phyloP scores from a whole-genome alignment of 805 yeast genomes.

The Brettanomyces bruxellensis region DNA sequence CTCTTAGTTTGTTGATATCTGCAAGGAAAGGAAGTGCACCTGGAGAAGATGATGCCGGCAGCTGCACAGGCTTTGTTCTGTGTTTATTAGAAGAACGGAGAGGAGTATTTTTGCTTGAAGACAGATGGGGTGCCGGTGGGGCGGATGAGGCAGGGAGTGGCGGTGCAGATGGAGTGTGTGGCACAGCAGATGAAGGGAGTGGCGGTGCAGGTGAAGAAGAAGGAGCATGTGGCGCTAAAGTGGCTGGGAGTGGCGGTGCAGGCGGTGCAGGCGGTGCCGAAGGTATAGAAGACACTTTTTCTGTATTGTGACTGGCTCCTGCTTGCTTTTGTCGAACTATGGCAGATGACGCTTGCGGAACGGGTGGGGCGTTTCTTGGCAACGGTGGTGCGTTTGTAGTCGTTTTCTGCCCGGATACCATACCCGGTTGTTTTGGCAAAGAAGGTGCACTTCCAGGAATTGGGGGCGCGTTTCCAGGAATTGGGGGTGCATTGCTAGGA shows the following conservation, averaged over 20 bases:
- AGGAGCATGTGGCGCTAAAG: constrained; percentile 6
- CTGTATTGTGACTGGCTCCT: background rate
- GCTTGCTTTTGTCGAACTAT: background rate
- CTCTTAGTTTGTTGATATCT: constrained; percentile 47
- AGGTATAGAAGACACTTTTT: background rate
- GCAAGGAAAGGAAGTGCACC: constrained; percentile 51
- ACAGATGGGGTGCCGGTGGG: constrained; percentile 9
- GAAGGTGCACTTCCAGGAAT: background rate
- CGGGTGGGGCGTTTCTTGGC: background rate
- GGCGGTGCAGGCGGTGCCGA: background rate
- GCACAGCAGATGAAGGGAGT: constrained; percentile 15
- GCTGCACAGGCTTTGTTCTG: constrained; percentile 7
- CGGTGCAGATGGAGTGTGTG: constrained; percentile 14
- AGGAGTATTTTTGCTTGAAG: constrained; percentile 4
- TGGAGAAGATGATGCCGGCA: constrained; percentile 11
- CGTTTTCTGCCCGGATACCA: too few relatives aligned
- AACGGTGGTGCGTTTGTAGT: background rate
- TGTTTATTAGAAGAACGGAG: too few relatives aligned
- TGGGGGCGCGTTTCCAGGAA: constrained; percentile 4
- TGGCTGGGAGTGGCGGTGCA: constrained; percentile 7
- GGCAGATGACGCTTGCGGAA: constrained; percentile 13
- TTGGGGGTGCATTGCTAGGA: constrained; percentile 8
- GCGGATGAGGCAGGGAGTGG: constrained; percentile 11
- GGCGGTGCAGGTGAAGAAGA: constrained; percentile 14
- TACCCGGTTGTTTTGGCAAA: background rate